phyloP scores from a whole-genome alignment of 768 basidiomycete genomes.

The Leccinellum luteum region DNA sequence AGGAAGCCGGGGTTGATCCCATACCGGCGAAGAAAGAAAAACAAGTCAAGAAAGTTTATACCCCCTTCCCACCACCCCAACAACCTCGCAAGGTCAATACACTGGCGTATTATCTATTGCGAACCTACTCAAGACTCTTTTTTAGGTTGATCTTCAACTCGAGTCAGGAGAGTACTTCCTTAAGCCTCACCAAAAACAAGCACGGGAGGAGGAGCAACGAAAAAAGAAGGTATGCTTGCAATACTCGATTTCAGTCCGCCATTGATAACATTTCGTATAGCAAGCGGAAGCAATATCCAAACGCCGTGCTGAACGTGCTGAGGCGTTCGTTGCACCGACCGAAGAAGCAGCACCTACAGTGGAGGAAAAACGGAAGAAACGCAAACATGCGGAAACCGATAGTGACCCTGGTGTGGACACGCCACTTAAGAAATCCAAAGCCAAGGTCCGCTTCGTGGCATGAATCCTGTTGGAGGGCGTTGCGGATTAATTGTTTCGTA shows the following conservation, averaged over 20 bases:
- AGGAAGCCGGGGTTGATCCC: constrained; percentile 62
- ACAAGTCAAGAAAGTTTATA: constrained; percentile 85
- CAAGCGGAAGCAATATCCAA: constrained; percentile 75
- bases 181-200: constrained; percentile 84
- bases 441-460: constrained; percentile 19
- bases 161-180: constrained; percentile 99
- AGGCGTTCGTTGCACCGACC: constrained; percentile 84
- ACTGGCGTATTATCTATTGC: constrained; percentile 6
- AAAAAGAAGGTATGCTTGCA: constrained; percentile 56
- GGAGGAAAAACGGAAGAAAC: constrained; percentile 70
- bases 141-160: constrained; percentile 85
- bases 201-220: constrained; percentile 63
- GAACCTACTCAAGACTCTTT: constrained; percentile 6
- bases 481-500: constrained; percentile 4
- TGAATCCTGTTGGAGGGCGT: too few relatives aligned
- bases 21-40: constrained; percentile 41
- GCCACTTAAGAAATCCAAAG: constrained; percentile 36
- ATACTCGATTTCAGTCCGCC: background rate
- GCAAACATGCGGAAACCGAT: constrained; percentile 42
- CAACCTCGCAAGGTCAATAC: constrained; percentile 76
- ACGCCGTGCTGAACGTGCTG: constrained; percentile 76
- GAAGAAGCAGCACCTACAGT: constrained; percentile 73
- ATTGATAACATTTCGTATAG: constrained; percentile 36
- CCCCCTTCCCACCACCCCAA: constrained; percentile 98
- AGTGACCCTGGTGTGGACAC: constrained; percentile 34